Conservation (phyloP, 202 grass and related monocot genomes). For the Elaeis oleifera region DNA sequence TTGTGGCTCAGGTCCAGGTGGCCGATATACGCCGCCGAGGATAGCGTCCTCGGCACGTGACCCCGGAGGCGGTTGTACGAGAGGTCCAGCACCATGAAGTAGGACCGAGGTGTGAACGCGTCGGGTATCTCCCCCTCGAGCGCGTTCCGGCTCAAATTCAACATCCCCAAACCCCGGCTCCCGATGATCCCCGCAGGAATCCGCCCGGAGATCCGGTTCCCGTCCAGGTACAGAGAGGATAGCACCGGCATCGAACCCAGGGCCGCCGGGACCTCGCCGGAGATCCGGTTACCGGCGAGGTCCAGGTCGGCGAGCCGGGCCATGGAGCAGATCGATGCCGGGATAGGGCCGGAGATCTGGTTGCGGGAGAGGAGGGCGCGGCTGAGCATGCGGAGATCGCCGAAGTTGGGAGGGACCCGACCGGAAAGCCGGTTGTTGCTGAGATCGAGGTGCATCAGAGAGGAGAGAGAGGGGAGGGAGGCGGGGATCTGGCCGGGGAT, state of each 20-base stretch:
- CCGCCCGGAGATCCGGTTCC: conserved; percentile 46
- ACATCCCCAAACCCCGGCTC: conserved; percentile 56
- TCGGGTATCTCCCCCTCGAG: conserved; percentile 63
- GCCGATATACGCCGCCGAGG: conserved; percentile 58
- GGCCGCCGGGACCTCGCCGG: conserved; percentile 33
- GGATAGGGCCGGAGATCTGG: conserved; percentile 50
- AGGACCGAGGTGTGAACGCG: conserved; percentile 52
- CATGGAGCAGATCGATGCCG: conserved; percentile 40
- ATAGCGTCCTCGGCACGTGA: conserved; percentile 51
- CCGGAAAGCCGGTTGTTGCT: conserved; percentile 60
- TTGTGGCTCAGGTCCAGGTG: conserved; percentile 93
- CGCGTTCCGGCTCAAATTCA: conserved; percentile 84
- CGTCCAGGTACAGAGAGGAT: conserved; percentile 52
- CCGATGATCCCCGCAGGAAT: conserved; percentile 45
- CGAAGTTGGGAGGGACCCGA: conserved; percentile 37
- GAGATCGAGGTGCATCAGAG: conserved; percentile 83
- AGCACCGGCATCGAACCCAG: conserved; percentile 54
- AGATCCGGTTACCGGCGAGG: conserved; percentile 66
- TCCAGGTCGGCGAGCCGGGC: conserved; percentile 75
- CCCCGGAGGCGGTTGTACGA: conserved; percentile 67
- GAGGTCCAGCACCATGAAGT: conserved; percentile 84
- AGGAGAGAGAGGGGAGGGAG: conserved; percentile 37
- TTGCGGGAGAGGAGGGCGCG: conserved; percentile 71
- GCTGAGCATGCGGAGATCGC: conserved; percentile 60
- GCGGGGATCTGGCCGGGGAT: conserved; percentile 41